Evolutionary conservation across 192 early-diverging fungal genomes (phyloP).

Genomic region (Phlyctochytrium planicorne): DNA sequence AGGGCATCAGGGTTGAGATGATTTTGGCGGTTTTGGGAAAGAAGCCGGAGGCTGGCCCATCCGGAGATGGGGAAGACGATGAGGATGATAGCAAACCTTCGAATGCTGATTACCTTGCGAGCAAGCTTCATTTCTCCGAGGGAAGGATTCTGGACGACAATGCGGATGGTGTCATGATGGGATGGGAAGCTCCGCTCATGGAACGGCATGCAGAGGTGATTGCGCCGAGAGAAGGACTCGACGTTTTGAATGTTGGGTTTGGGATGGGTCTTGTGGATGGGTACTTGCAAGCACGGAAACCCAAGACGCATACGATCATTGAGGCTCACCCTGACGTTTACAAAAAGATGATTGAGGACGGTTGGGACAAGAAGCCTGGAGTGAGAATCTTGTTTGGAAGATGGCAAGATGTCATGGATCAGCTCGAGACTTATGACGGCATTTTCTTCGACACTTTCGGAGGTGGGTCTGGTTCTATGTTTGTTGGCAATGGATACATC

Average conservation of each 20-base stretch:
- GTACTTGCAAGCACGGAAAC: conserved; percentile 69
- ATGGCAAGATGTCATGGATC: conserved; percentile 81
- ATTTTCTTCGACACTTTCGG: conserved; percentile 74
- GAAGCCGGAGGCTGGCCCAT: not conserved
- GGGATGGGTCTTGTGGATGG: conserved; percentile 87
- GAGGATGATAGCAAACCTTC: too few relatives aligned
- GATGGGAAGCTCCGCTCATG: conserved; percentile 95
- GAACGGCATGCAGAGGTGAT: conserved; percentile 79
- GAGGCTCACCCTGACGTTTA: conserved; percentile 98
- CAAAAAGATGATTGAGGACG: conserved; percentile 74
- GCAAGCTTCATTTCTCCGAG: conserved; percentile 75
- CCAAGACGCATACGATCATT: conserved; percentile 81
- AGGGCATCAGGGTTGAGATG: conserved; percentile 79
- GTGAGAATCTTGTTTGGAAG: conserved; percentile 86
- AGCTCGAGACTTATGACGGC: conserved; percentile 80
- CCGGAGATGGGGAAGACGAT: not conserved
- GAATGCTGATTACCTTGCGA: conserved; percentile 62
- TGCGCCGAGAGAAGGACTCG: conserved; percentile 41
- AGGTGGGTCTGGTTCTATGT: conserved; percentile 11
- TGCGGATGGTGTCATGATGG: conserved; percentile 97
- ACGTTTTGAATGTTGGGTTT: conserved; percentile 79
- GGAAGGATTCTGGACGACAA: conserved; percentile 82
- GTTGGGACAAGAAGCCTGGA: conserved; percentile 82
- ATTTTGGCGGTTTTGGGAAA: conserved; percentile 29
- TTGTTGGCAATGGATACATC: too few relatives aligned